A percentile compares a stretch with the other conserved stretches of the same genome.
Evolutionary conservation across 1,139 yeast species (phyloP).

Genomic region (Sugiyamaella grinbergsii): DNA sequence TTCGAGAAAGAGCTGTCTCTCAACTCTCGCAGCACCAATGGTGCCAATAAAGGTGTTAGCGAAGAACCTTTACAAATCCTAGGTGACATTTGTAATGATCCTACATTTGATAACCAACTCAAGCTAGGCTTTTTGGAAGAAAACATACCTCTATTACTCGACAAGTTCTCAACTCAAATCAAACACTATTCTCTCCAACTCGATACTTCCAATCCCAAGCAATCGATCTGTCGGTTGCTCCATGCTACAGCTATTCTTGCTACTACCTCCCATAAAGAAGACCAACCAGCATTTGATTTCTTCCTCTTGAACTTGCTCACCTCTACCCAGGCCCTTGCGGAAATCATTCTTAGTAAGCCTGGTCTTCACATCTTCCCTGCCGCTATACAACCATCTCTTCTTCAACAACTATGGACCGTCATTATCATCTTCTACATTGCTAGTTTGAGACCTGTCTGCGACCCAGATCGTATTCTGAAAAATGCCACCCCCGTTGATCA

Average conservation of each 20-base stretch:
- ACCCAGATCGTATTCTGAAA: conserved; percentile 25
- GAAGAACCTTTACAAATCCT: conserved; percentile 27
- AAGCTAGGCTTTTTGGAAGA: conserved; percentile 19
- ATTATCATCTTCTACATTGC: conserved; percentile 31
- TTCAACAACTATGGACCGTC: conserved; percentile 31
- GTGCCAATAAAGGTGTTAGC: no score
- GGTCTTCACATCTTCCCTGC: conserved; percentile 27
- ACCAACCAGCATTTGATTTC: conserved; percentile 35
- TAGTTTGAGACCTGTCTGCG: conserved; percentile 33
- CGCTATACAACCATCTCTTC: conserved; percentile 22
- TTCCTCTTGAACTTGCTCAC: conserved; percentile 40
- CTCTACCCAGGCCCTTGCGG: conserved; percentile 37
- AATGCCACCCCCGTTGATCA: conserved; percentile 25
- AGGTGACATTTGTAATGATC: conserved; percentile 30
- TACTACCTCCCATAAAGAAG: conserved; percentile 33
- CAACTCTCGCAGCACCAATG: conserved; percentile 18
- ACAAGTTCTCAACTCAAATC: conserved; percentile 23
- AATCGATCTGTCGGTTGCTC: conserved; percentile 29
- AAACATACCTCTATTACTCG: conserved; percentile 15
- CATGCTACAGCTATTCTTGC: conserved; percentile 30
- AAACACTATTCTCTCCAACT: conserved; percentile 29
- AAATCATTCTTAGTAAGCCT: conserved; percentile 29
- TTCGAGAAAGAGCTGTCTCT: not conserved
- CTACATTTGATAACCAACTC: conserved; percentile 27
- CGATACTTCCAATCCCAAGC: conserved; percentile 26